Conservation (phyloP, 495 filamentous ascomycete genomes). For the Hyphodiscus hymeniophilus region DNA sequence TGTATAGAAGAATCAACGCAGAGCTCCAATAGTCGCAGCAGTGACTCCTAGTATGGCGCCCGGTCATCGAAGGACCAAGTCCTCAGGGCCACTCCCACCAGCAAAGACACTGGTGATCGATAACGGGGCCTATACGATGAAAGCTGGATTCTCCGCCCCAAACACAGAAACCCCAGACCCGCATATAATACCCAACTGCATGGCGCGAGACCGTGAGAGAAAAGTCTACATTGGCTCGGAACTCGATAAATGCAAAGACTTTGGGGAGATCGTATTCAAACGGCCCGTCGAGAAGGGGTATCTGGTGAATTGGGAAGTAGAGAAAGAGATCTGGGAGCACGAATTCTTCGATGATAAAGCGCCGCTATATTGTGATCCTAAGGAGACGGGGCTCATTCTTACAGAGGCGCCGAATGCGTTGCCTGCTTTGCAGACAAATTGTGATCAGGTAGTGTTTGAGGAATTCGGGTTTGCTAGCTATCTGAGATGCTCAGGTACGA, state of each 20-base stretch:
- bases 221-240: constrained; percentile 73
- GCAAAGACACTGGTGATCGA: constrained; percentile 77
- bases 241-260: constrained; percentile 74
- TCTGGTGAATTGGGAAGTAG: constrained; percentile 91
- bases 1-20: too few relatives aligned
- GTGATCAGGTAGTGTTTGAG: constrained; percentile 95
- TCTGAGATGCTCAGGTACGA: constrained; percentile 61
- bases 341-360: constrained; percentile 75
- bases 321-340: constrained; percentile 93
- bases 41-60: constrained; percentile 30
- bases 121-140: constrained; percentile 90
- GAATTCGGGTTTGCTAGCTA: constrained; percentile 93
- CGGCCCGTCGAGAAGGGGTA: constrained; percentile 94
- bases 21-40: too few relatives aligned
- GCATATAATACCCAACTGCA: constrained; percentile 72
- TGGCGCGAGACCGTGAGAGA: constrained; percentile 74
- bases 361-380: constrained; percentile 60
- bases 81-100: constrained; percentile 36
- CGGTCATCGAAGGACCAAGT: constrained; percentile 31
- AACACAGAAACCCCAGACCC: constrained; percentile 2
- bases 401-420: constrained; percentile 89
- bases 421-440: constrained; percentile 71
- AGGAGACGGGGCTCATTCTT: constrained; percentile 72
- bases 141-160: constrained; percentile 67
- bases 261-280: constrained; percentile 80